These are phyloP conservation scores for Claviceps monticola DNA, from an alignment of 2,329 filamentous ascomycete species.

Conservation along the genomic window DNA sequence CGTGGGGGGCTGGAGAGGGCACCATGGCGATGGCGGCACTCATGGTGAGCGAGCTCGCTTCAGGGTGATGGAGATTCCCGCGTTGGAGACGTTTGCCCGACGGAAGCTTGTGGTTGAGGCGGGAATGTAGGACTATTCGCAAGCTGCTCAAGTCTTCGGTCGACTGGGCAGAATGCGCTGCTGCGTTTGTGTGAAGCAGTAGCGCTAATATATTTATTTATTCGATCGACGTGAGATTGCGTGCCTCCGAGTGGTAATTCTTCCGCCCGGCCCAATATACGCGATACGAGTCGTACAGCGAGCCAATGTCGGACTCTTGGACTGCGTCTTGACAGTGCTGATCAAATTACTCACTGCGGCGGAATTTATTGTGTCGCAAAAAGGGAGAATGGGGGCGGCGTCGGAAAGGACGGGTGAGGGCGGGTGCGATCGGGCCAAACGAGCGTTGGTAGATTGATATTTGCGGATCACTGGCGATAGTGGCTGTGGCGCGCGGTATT, in stretches of 20 bases:
- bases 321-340: too few relatives aligned
- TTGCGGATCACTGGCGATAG: background rate
- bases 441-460: background rate
- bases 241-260: background rate
- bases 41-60: conserved; percentile 31
- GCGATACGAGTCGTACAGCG: background rate
- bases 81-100: background rate
- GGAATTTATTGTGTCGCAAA: background rate
- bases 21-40: conserved; percentile 56
- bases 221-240: background rate
- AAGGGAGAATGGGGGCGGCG: background rate
- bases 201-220: too few relatives aligned
- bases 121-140: background rate
- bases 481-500: background rate
- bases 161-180: background rate
- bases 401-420: background rate
- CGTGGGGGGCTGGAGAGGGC: conserved; percentile 53
- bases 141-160: background rate
- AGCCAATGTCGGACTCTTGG: background rate
- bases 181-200: background rate
- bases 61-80: background rate
- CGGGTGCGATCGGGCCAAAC: background rate
- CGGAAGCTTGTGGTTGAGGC: background rate
- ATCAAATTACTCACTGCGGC: too few relatives aligned
- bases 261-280: background rate